These are phyloP conservation scores for Sindora glabra DNA, from an alignment of 306 rosid species.

Conservation along the genomic window DNA sequence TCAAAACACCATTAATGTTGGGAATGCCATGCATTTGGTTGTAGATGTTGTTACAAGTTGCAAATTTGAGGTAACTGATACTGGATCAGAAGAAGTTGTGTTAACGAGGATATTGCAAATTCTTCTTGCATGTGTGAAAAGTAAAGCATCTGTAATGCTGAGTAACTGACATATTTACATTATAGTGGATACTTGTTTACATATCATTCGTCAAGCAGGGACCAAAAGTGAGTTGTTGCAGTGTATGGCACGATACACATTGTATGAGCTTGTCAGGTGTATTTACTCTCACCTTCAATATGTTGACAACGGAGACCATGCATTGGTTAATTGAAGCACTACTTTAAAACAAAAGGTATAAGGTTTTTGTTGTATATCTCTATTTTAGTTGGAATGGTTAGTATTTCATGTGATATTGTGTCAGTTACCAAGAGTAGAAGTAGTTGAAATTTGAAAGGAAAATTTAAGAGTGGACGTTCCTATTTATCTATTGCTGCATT, in stretches of 20 bases:
- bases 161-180: constrained; percentile 92
- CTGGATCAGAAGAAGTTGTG: constrained; percentile 94
- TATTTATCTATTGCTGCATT: neutral
- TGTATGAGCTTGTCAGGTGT: constrained; percentile 88
- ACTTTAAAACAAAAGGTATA: constrained; percentile 46
- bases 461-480: neutral
- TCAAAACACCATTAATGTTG: constrained; percentile 68
- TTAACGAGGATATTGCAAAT: constrained; percentile 91
- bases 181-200: constrained; percentile 88
- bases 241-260: constrained; percentile 89
- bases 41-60: constrained; percentile 97
- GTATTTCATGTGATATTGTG: neutral
- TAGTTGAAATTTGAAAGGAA: neutral
- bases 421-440: neutral
- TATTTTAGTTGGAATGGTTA: constrained; percentile 1
- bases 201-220: constrained; percentile 95
- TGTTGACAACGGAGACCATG: constrained; percentile 39
- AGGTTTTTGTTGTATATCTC: neutral
- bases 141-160: constrained; percentile 78
- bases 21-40: constrained; percentile 81
- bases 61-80: constrained; percentile 97
- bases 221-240: constrained; percentile 90
- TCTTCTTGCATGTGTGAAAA: constrained; percentile 88
- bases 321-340: constrained; percentile 33
- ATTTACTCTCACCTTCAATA: constrained; percentile 89